Evolutionary conservation across 352 stramenopile genomes (phyloP).

Genomic region (Globisporangium okanoganense): DNA sequence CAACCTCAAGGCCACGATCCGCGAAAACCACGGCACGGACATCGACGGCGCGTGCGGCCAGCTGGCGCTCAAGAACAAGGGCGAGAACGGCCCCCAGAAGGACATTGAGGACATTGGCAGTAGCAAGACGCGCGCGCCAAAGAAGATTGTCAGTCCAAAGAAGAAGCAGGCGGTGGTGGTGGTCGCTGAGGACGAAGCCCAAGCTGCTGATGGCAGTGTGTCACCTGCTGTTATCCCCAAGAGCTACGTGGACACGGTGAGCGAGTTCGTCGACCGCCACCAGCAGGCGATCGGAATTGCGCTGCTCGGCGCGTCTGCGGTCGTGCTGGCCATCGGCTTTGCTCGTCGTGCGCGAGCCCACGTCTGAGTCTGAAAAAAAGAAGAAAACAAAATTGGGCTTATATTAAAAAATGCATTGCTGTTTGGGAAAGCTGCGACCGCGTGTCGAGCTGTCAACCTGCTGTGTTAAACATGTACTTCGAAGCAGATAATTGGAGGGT

Average conservation of each 20-base stretch:
- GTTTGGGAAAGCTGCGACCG: no score
- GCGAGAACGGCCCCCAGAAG: conserved; percentile 11
- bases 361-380: background rate
- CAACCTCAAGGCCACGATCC: conserved; percentile 87
- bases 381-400: background rate
- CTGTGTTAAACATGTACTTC: no score
- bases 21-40: conserved; percentile 95
- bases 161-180: conserved; percentile 16
- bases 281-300: conserved; percentile 41
- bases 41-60: conserved; percentile 96
- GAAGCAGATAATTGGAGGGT: no score
- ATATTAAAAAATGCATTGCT: no score
- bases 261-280: conserved; percentile 43
- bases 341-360: conserved; percentile 29
- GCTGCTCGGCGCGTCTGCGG: conserved; percentile 33
- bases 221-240: background rate
- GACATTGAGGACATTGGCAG: conserved; percentile 73
- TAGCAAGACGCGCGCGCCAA: conserved; percentile 17
- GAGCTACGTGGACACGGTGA: conserved; percentile 25
- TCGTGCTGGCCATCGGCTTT: conserved; percentile 37
- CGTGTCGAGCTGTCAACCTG: no score
- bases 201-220: background rate
- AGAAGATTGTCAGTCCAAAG: conserved; percentile 20
- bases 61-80: conserved; percentile 87
- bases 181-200: conserved; percentile 8